Evolutionary conservation across 2,329 filamentous ascomycete genomes (phyloP).

Genomic region (Cercospora zeae-maydis): DNA sequence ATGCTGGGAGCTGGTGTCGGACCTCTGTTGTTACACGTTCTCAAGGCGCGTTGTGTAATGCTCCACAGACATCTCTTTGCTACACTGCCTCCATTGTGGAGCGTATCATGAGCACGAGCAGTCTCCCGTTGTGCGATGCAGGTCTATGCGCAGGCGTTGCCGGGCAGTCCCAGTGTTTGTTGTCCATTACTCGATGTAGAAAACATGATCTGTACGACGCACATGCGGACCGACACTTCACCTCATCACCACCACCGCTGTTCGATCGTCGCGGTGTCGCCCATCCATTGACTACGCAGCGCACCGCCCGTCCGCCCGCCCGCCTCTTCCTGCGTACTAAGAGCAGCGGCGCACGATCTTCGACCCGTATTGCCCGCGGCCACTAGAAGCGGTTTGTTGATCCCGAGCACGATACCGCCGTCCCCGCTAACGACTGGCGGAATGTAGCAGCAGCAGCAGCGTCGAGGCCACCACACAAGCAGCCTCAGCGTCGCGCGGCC

Average conservation of each 20-base stretch:
- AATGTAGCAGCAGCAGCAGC: conserved; percentile 1
- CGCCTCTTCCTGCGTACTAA: not conserved
- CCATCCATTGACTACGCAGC: not conserved
- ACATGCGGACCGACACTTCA: not conserved
- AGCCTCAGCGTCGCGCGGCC: not conserved
- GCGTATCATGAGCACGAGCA: not conserved
- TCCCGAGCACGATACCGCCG: not conserved
- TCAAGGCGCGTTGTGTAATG: not conserved
- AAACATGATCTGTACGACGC: not conserved
- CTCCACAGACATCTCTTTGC: not conserved
- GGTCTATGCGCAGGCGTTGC: not conserved
- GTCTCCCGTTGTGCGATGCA: not conserved
- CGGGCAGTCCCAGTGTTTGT: not conserved
- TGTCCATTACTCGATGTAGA: conserved; percentile 3
- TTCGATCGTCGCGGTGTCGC: not conserved
- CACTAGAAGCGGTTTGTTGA: conserved; percentile 1
- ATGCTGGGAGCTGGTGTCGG: not conserved
- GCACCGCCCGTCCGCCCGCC: not conserved
- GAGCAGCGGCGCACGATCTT: not conserved
- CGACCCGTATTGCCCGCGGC: not conserved
- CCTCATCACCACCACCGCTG: not conserved
- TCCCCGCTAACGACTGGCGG: conserved; percentile 1
- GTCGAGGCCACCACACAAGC: not conserved
- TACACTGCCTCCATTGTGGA: not conserved
- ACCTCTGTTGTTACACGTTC: no score